Evolutionary conservation across 2,329 filamentous ascomycete species (phyloP), one percentile per base, ranked within the genome.

Genomic region (Blastomyces emzantsi): DNA sequence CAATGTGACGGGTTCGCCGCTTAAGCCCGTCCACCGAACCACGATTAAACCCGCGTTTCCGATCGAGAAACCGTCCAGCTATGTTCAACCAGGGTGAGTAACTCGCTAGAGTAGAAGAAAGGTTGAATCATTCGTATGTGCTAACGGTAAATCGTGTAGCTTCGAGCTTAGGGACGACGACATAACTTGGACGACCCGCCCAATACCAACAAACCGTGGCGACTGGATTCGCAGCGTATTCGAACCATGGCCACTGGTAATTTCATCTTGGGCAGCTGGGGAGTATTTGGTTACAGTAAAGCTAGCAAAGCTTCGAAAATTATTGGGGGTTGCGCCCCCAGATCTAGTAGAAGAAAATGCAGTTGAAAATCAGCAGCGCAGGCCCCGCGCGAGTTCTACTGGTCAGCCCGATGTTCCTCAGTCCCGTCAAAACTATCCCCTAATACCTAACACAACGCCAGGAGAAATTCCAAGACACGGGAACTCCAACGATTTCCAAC

Each of bases 21-120:
- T 62, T 30, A 15, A 28, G 6, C 60, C 64, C 19, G 60, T 62
- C 62, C 43, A 45, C 30, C 1, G 17, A 28, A 47, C 25, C 19
- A 33, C 51, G n/a, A 54, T 47, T 66, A 49, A 43, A 2, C 25
- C 58, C 36, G 25, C 39, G 9, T 67, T 66, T 55, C 62, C 64
- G 15, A 15, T 25, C n/a, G 39, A 19, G 54, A 61, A 61, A 41
- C 64, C 65, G 5, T 52, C 55, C 13, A 52, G 62, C 58, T 67
- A 64, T 45, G 36, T 57, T 28, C 64, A 64, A 55, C 60, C 61
- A 25, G 66, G 65, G 66, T 68, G 61, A 39, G 61, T 60, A n/a
- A 9, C 39, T 60, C 49, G 17, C 28, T 54, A 4, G 15, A 3
- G 47, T 13, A 39, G 41, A 41, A 30, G 7, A 22, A 25, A 9